Conservation (phyloP, 1,284 basidiomycete species). For the Pseudozyma sp. region DNA sequence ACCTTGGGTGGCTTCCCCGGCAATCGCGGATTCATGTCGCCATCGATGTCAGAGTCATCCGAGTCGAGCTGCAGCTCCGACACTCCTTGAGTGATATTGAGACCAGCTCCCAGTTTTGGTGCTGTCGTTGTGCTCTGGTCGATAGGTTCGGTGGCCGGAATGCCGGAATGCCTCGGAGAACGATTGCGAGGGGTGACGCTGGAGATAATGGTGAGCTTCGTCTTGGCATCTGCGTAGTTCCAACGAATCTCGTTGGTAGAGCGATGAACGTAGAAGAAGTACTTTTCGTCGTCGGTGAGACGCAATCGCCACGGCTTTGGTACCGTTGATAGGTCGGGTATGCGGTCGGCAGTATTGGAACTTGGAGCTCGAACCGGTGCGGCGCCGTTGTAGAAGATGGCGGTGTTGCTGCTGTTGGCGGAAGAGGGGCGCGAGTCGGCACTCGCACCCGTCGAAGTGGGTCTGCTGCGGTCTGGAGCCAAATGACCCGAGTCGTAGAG, state of each 20-base stretch:
- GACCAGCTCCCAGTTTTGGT: constrained; percentile 11
- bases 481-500: constrained; percentile 77
- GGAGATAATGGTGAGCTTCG: constrained; percentile 48
- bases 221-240: constrained; percentile 44
- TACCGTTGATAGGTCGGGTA: constrained; percentile 40
- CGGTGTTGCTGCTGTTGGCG: constrained; percentile 36
- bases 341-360: constrained; percentile 39
- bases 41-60: constrained; percentile 48
- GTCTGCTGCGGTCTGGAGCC: constrained; percentile 70
- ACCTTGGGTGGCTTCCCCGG: constrained; percentile 46
- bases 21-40: constrained; percentile 31
- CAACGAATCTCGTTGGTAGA: constrained; percentile 47
- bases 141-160: not conserved
- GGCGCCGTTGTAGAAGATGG: constrained; percentile 37
- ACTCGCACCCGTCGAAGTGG: constrained; percentile 19
- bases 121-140: constrained; percentile 15
- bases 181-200: constrained; percentile 35
- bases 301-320: constrained; percentile 51
- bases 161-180: constrained; percentile 18
- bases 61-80: constrained; percentile 40
- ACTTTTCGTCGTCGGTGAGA: constrained; percentile 49
- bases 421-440: constrained; percentile 36
- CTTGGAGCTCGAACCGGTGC: constrained; percentile 33
- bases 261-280: constrained; percentile 51
- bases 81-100: constrained; percentile 16